Evolutionary conservation across 805 yeast species (phyloP), one percentile per base, ranked within the genome.

Genomic region (Candida pseudoglaebosa): DNA sequence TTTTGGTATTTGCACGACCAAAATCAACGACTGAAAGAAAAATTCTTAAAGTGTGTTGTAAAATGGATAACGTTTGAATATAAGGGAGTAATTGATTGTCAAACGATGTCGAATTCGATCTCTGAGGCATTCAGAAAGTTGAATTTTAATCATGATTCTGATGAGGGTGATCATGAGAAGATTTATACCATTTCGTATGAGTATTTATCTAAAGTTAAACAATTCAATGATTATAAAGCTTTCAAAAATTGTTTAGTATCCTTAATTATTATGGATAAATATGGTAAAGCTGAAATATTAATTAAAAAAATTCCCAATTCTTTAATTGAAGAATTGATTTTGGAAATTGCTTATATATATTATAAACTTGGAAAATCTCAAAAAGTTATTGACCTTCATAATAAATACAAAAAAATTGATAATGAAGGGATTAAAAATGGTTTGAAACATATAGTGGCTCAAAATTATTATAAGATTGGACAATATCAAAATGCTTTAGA

Each of bases 271-370:
- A 57, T 75, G 41, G 88, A 82, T 53, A 65, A 67, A 44, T 82
- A 76, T 57, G 56, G 53, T 29, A 60, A 63, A 35, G 87, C 84
- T 0, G 47, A 58, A 14, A 61, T 68, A 38, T 47, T 74, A 26
- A 53, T 81, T 33, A 50, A 62, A 14, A 56, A 65, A 28, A 62
- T 67, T 13, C 57, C 70, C 1, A 63, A 62, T 13, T 69, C 63
- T 5, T 53, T 67, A 21, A 61, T 59, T 9, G 50, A 45, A 12
- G 53, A 56, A 16, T 60, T 74, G 22, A 50, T 69, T 2, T 52
- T 81, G 42, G 85, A 78, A 50, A 62, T 66, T 20, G 78, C 81
- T 2, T 83, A 84, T 49, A 64, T 80, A 5, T 71, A 71, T 50
- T 83, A 84, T 59, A 76, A 80, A 45, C 49, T 73, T 4, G 84